Evolutionary conservation across 2,329 filamentous ascomycete species (phyloP).

Genomic region (Venturia pyrina): DNA sequence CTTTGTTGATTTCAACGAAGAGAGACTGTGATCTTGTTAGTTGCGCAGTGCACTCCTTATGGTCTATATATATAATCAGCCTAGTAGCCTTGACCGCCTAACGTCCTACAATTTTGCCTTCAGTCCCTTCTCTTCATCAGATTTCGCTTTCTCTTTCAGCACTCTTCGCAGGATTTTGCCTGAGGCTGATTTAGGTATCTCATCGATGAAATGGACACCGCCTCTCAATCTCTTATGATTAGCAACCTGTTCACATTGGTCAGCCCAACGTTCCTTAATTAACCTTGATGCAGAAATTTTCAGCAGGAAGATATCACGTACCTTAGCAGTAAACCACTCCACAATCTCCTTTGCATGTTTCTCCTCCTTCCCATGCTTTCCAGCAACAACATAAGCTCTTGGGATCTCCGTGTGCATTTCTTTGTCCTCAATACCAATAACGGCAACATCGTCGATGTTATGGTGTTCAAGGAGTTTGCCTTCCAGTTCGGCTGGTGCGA

Average conservation of each 20-base stretch:
- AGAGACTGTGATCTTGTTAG: too few relatives aligned
- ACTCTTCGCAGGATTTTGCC: conserved; percentile 14
- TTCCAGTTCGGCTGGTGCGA: conserved; percentile 55
- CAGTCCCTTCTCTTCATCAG: not conserved
- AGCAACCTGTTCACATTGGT: not conserved
- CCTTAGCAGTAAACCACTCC: conserved; percentile 9
- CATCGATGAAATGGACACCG: conserved; percentile 13
- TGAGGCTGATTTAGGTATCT: conserved; percentile 13
- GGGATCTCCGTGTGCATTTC: conserved; percentile 58
- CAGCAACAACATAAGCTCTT: conserved; percentile 50
- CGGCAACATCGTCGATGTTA: conserved; percentile 49
- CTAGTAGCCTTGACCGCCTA: not conserved
- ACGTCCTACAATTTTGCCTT: conserved; percentile 10
- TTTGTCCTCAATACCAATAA: conserved; percentile 52
- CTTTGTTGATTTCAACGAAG: too few relatives aligned
- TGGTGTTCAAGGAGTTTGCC: conserved; percentile 41
- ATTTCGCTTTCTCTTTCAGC: conserved; percentile 11
- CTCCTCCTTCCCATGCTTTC: not conserved
- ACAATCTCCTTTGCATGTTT: conserved; percentile 9
- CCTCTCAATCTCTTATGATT: conserved; percentile 13
- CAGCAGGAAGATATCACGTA: not conserved
- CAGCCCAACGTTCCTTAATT: not conserved
- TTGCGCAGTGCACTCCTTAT: too few relatives aligned
- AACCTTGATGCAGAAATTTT: too few relatives aligned
- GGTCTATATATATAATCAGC: too few relatives aligned